These are phyloP conservation scores for Coffea humblotiana DNA, from an alignment of 305 asterid genomes.

Conservation along the genomic window DNA sequence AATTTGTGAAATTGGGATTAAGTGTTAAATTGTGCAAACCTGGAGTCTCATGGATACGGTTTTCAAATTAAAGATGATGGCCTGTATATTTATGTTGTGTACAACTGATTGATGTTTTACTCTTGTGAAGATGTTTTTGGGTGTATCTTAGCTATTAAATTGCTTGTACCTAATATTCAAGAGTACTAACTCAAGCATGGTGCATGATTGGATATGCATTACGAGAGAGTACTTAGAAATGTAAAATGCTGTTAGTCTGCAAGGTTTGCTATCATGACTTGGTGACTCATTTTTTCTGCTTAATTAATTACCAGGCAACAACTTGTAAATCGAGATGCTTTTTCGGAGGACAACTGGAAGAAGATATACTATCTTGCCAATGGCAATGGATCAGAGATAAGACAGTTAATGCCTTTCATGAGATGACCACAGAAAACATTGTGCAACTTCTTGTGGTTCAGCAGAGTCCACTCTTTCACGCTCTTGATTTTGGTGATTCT, in stretches of 20 bases:
- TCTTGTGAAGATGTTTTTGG: neutral
- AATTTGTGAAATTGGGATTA: neutral
- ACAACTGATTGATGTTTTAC: neutral
- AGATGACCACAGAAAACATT: slow-evolving; percentile 36
- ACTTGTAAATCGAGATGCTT: slow-evolving; percentile 65
- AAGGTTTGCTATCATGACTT: neutral
- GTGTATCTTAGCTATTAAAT: slow-evolving; percentile 9
- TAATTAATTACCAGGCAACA: slow-evolving; percentile 63
- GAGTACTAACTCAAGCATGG: no score
- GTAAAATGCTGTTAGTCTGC: neutral
- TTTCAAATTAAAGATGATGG: neutral
- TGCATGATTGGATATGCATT: neutral
- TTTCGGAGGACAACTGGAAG: slow-evolving; percentile 90
- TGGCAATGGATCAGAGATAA: slow-evolving; percentile 93
- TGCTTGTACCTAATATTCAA: neutral
- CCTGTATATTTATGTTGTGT: neutral
- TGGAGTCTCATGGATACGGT: neutral
- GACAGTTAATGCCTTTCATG: slow-evolving; percentile 83
- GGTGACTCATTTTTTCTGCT: neutral
- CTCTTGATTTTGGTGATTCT: neutral
- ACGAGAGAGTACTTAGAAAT: neutral
- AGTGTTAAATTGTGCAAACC: neutral
- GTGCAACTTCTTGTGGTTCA: neutral
- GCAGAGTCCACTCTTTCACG: neutral
- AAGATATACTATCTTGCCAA: slow-evolving; percentile 80